A percentile compares a stretch with the other conserved stretches of the same genome.
phyloP scores from a whole-genome alignment of 768 basidiomycete species.

The Cystobasidium tubakii region DNA sequence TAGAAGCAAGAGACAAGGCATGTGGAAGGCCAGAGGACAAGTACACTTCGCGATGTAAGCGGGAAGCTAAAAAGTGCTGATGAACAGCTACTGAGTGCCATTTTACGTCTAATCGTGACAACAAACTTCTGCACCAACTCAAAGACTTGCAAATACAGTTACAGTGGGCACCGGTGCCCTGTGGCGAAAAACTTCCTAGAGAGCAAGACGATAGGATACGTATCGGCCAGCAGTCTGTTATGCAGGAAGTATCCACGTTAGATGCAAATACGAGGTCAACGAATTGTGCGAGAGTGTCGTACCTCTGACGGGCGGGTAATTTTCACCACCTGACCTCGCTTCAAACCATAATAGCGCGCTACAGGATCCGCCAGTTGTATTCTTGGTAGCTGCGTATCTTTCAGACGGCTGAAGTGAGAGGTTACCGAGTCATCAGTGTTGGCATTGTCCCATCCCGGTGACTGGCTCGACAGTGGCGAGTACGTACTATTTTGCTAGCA shows the following conservation, averaged over 20 bases:
- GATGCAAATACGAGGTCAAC: too few relatives aligned
- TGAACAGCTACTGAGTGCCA: too few relatives aligned
- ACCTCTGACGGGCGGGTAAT: constrained; percentile 88
- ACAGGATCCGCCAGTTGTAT: constrained; percentile 95
- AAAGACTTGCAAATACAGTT: neutral
- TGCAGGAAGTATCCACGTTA: neutral
- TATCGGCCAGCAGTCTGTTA: constrained; percentile 26
- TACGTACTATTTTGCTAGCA: constrained; percentile 86
- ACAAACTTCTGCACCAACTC: neutral
- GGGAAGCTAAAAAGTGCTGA: too few relatives aligned
- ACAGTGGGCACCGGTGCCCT: neutral
- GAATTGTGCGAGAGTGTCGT: neutral
- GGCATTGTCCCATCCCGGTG: too few relatives aligned
- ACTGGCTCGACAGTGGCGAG: neutral
- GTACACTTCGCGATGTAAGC: too few relatives aligned
- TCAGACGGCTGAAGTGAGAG: constrained; percentile 70
- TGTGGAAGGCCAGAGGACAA: too few relatives aligned
- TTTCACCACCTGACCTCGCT: constrained; percentile 94
- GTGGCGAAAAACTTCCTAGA: neutral
- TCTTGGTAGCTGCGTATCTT: constrained; percentile 94
- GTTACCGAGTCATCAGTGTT: too few relatives aligned
- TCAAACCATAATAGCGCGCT: constrained; percentile 94
- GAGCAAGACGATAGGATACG: constrained; percentile 19
- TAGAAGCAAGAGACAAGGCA: neutral
- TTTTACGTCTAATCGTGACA: neutral